phyloP scores from a whole-genome alignment of 2,329 filamentous ascomycete genomes.

The Cytospora piceicola region DNA sequence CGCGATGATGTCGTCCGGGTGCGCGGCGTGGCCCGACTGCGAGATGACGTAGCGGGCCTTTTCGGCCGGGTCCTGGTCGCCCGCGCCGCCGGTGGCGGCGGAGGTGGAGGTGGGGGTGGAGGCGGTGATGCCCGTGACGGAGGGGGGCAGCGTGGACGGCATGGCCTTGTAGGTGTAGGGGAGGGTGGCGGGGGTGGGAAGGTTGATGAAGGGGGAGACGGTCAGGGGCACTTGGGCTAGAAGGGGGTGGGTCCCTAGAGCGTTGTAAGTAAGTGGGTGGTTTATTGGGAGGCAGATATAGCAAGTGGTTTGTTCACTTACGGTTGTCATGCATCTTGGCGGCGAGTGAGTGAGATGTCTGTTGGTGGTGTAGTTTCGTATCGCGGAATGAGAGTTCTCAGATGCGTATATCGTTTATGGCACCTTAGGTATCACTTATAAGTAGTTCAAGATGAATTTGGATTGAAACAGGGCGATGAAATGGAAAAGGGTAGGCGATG shows the following conservation, averaged over 20 bases:
- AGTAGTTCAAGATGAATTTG: neutral
- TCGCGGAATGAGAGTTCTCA: neutral
- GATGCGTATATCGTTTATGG: neutral
- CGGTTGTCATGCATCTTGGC: conserved; percentile 46
- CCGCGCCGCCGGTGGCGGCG: no score
- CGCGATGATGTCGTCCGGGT: conserved; percentile 82
- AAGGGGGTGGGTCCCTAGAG: conserved; percentile 75
- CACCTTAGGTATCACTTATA: neutral
- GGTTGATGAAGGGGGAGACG: conserved; percentile 89
- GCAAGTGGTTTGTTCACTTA: conserved; percentile 29
- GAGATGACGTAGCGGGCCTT: conserved; percentile 78
- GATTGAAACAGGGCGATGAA: neutral
- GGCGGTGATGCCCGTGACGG: conserved; percentile 59
- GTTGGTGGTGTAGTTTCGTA: neutral
- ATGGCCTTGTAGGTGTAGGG: conserved; percentile 95
- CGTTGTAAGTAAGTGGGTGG: neutral
- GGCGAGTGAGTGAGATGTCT: neutral
- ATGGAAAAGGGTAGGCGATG: neutral
- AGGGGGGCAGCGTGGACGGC: conserved; percentile 81
- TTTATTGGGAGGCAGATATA: neutral
- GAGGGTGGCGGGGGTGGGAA: conserved; percentile 86
- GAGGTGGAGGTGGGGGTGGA: conserved; percentile 42
- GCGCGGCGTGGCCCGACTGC: conserved; percentile 76
- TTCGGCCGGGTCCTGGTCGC: conserved; percentile 40
- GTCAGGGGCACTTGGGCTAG: conserved; percentile 91